These are phyloP conservation scores for Rosa persica DNA, from an alignment of 306 rosid species.

Conservation along the genomic window DNA sequence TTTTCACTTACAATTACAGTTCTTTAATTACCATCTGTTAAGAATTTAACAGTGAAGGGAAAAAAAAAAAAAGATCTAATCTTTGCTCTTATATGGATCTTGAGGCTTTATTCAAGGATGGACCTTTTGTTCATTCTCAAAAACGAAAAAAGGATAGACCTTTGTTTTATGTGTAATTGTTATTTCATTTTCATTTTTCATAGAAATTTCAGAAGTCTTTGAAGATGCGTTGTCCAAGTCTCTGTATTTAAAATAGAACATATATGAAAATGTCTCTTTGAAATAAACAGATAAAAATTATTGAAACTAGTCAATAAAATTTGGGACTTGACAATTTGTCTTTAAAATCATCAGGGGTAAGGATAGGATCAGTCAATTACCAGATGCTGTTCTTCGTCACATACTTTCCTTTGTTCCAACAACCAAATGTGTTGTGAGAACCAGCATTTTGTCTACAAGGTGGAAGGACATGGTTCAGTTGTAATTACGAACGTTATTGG, in stretches of 20 bases:
- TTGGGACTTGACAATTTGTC: neutral
- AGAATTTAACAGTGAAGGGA: neutral
- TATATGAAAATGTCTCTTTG: neutral
- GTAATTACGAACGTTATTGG: no score
- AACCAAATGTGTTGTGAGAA: neutral
- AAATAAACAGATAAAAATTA: no score
- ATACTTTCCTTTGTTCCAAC: slow-evolving; percentile 5
- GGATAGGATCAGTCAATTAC: neutral
- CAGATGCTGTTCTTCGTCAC: neutral
- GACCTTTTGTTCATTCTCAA: no score
- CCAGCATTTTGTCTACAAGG: neutral
- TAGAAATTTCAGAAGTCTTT: neutral
- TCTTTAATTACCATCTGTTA: no score
- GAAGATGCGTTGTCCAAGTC: no score
- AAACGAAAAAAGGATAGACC: neutral
- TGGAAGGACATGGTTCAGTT: neutral
- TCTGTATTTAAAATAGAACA: no score
- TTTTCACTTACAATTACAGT: no score
- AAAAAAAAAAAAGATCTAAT: no score
- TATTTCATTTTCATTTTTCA: no score
- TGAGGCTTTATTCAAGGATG: neutral
- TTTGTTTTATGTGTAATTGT: neutral
- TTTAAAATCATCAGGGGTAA: neutral
- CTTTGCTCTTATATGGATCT: neutral
- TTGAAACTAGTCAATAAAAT: neutral